Evolutionary conservation across 768 basidiomycete genomes (phyloP), one percentile per base, ranked within the genome.

Genomic region (Boletus bicolor): DNA sequence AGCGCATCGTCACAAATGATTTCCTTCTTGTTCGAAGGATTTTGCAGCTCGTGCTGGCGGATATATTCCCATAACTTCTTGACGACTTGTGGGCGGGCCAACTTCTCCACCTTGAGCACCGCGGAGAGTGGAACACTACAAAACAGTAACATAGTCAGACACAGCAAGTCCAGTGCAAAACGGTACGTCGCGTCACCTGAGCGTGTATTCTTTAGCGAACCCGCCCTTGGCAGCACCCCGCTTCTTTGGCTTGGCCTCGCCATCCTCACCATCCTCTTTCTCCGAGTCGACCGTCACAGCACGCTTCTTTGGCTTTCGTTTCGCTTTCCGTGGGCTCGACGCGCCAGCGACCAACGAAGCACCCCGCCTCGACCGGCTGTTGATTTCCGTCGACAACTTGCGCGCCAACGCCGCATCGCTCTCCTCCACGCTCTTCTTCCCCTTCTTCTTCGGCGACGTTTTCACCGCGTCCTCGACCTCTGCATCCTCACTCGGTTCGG

Each of bases 21-120:
- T 69, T 91, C 91, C 53, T 84, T 83, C 72, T 79, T 88, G 72
- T 96, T 91, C 1, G 67, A 70, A 6, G 92, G 91, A 67, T 98
- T 94, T 74, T 98, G 93, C 44, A 95, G 76, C 30, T 84, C 78
- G 54, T 91, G 81, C 14, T 68, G 77, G 68, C 91, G 94, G 70
- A 97, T 94, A 70, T 96, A 87, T 12, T 81, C 83, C 94, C 94
- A 97, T 11, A 97, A 74, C 53, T 83, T 83, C 70, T 96, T 96
- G 45, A 97, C 94, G 41, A 91, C 88, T 67, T 94, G 91, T 5
- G 92, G 91, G 28, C 94, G 84, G 41, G 93, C 91, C 46, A 94
- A 72, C 64, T 80, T 82, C 24, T 85, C 81, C 38, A 79, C 76
- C 21, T 82, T 77, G n/a, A 92, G 70, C 26, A 97, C 73, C 12